Evolutionary conservation across 148 eudicot species (phyloP).

Genomic region (Rhododendron simsii): DNA sequence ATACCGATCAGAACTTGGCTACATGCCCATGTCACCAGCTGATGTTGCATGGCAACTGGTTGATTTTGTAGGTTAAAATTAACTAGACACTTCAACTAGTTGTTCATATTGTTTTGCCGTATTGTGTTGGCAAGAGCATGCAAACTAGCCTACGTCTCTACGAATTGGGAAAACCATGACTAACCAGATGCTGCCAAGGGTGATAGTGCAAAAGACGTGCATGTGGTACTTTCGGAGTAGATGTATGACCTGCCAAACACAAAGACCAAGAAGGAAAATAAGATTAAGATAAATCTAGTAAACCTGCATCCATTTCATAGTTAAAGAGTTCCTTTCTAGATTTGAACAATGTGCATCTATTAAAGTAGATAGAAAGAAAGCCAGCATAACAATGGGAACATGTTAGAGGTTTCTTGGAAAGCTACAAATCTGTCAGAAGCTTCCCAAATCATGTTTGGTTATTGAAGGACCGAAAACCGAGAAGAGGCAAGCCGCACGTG

Average conservation of each 20-base stretch:
- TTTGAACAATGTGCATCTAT: neutral
- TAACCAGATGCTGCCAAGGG: conserved; percentile 22
- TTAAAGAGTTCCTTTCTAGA: neutral
- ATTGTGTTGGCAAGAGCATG: neutral
- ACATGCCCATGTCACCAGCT: neutral
- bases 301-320: neutral
- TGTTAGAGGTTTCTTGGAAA: neutral
- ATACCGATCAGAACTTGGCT: neutral
- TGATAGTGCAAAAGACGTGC: conserved; percentile 2
- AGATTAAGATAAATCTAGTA: neutral
- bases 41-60: neutral
- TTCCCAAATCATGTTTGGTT: neutral
- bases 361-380: neutral
- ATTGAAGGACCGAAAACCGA: neutral
- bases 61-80: neutral
- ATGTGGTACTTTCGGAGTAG: conserved; percentile 1
- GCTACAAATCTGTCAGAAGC: neutral
- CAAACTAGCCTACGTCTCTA: neutral
- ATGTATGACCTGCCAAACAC: conserved; percentile 15
- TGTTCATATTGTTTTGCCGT: neutral
- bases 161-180: neutral
- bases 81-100: neutral
- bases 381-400: neutral
- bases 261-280: neutral
- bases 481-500: neutral